Conservation (phyloP, 148 eudicot species). For the Limonium bicolor region DNA sequence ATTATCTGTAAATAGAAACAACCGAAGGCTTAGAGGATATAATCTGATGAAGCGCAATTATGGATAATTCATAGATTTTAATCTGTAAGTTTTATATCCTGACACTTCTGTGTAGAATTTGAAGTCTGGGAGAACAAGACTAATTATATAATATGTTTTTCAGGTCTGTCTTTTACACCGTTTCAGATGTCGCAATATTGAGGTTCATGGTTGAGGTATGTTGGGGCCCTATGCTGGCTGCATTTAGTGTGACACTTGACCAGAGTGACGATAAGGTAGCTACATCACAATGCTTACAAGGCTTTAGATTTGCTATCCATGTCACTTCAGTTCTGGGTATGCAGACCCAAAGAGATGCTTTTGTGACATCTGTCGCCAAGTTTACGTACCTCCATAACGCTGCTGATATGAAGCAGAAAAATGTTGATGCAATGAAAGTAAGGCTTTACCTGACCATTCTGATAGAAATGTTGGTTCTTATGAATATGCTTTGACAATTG, state of each 20-base stretch:
- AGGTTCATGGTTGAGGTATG: conserved; percentile 95
- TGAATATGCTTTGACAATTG: too few relatives aligned
- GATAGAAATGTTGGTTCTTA: too few relatives aligned
- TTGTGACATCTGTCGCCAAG: conserved; percentile 88
- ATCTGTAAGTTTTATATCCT: too few relatives aligned
- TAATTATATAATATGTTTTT: background rate
- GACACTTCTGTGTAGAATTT: background rate
- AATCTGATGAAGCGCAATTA: too few relatives aligned
- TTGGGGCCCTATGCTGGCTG: conserved; percentile 99
- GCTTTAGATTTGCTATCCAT: conserved; percentile 82
- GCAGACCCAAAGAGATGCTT: conserved; percentile 97
- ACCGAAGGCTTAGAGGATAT: too few relatives aligned
- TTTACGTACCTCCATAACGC: conserved; percentile 85
- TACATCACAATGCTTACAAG: conserved; percentile 71
- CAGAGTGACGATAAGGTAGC: conserved; percentile 87
- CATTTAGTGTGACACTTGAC: conserved; percentile 90
- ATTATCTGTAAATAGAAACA: too few relatives aligned
- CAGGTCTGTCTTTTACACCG: conserved; percentile 61
- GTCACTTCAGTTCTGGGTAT: conserved; percentile 79
- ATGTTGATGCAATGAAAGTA: conserved; percentile 92
- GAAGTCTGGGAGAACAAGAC: too few relatives aligned
- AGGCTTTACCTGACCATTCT: background rate
- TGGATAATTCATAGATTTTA: too few relatives aligned
- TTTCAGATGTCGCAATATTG: conserved; percentile 68
- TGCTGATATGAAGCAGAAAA: conserved; percentile 94